phyloP scores from a whole-genome alignment of 306 rosid genomes.

The Nissolia schottii region DNA sequence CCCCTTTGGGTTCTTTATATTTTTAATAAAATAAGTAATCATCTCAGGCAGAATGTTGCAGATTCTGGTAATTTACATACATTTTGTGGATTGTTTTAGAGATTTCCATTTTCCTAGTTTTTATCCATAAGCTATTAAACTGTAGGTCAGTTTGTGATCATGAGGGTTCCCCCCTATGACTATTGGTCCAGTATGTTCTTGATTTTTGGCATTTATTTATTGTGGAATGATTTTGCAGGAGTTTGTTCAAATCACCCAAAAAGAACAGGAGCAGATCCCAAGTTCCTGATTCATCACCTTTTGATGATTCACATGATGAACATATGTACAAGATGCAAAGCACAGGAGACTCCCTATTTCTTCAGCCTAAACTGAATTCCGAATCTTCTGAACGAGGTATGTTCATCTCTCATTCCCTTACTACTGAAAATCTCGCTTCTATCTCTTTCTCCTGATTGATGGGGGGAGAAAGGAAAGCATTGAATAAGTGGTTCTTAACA shows the following conservation, averaged over 20 bases:
- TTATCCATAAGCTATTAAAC: background rate
- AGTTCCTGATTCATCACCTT: conserved; percentile 44
- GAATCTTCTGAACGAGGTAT: conserved; percentile 56
- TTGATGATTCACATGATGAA: conserved; percentile 47
- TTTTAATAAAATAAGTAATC: background rate
- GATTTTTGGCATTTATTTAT: background rate
- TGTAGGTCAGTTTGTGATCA: background rate
- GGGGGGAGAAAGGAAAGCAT: background rate
- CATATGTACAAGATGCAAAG: conserved; percentile 18
- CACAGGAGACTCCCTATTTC: conserved; percentile 30
- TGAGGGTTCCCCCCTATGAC: background rate
- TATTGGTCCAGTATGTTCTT: background rate
- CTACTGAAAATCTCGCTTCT: conserved; percentile 1
- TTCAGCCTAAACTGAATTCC: conserved; percentile 34
- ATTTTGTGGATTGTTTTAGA: background rate
- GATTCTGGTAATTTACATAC: background rate
- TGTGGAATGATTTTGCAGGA: conserved; percentile 49
- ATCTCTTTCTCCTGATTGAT: background rate
- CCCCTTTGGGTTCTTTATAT: background rate
- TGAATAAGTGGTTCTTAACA: conserved; percentile 1
- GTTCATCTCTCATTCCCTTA: conserved; percentile 23
- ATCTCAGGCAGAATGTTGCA: background rate
- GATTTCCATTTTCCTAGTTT: conserved; percentile 7
- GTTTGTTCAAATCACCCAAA: conserved; percentile 49
- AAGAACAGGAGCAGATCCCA: conserved; percentile 45